Base-by-base conservation (phyloP, 2,329 filamentous ascomycete genomes). In the Harringtonia aguacate region DNA sequence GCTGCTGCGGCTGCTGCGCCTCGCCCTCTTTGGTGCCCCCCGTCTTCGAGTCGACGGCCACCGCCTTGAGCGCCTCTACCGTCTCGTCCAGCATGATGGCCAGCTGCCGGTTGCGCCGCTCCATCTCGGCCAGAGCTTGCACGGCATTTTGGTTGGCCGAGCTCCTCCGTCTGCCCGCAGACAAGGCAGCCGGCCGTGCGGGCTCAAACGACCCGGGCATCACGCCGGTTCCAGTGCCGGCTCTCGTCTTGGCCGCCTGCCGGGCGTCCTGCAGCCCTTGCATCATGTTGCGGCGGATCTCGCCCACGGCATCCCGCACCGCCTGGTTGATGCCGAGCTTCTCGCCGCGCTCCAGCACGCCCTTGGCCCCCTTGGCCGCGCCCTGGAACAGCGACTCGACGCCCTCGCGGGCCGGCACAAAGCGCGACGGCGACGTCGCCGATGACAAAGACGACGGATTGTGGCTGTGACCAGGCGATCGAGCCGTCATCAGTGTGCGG, bases 311-410 rank as follows among this genome's bases (percentile, higher is more conserved):
- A 52, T 86, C 84, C n/a, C 86, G 75, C 8, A 92, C 78, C 0
- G 81, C 84, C 59, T 84, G 82, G 56, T 87, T 88, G 45, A 92
- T 82, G 8, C 84, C 84, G 49, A 88, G 77, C 55, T 79, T 82
- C 60, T 89, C 84, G 42, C 85, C 75, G 28, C 77, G 73, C 53
- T 86, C 79, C 29, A 87, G 67, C 15, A 90, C 79, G 42, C 79
- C 80, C 56, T 82, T 85, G 17, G 85, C 84, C 4, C 79, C 80
- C 56, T 82, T 85, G 18, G 85, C 84, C 4, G 86, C 85, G 15
- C 81, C 82, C 56, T 88, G 83, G 24, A 92, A 72, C 1, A 92
- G 59, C 1, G 76, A 75, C 58, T 90, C 85, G 37, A 88, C 69
- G 14, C 75, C 69, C 3, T 70, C 75, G 24, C 66, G 67, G 34